These are phyloP conservation scores for Myriosclerotinia duriaeana DNA, from an alignment of 2,329 filamentous ascomycete species.

Conservation along the genomic window DNA sequence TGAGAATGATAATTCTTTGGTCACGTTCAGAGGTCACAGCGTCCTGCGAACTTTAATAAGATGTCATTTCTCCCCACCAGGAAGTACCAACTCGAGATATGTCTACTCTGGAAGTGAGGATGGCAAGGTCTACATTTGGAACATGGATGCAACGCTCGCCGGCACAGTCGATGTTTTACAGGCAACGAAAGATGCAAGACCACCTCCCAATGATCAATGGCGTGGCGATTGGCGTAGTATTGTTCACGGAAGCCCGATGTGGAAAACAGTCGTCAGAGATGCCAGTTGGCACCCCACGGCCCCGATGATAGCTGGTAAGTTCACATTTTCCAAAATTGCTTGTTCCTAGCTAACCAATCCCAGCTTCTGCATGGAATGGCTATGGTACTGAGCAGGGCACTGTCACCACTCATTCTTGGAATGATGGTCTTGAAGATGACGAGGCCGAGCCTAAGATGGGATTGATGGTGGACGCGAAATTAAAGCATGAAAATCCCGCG, in stretches of 20 bases:
- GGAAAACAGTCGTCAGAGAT: constrained; percentile 70
- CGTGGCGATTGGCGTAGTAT: constrained; percentile 31
- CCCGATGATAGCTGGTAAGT: constrained; percentile 55
- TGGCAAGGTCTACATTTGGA: constrained; percentile 88
- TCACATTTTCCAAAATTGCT: not conserved
- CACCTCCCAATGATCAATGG: constrained; percentile 41
- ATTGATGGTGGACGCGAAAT: constrained; percentile 44
- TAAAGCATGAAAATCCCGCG: constrained; percentile 40
- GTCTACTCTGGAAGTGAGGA: constrained; percentile 91
- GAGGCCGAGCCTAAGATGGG: constrained; percentile 54
- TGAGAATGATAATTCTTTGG: constrained; percentile 83
- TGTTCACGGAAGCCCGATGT: constrained; percentile 41
- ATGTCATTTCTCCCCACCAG: constrained; percentile 89
- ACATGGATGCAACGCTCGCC: constrained; percentile 83
- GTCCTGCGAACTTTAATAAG: constrained; percentile 88
- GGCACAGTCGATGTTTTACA: constrained; percentile 73
- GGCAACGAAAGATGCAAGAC: constrained; percentile 64
- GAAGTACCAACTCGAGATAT: constrained; percentile 83
- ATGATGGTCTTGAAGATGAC: constrained; percentile 57
- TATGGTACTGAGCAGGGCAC: constrained; percentile 64
- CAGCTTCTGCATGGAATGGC: constrained; percentile 69
- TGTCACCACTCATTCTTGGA: constrained; percentile 67
- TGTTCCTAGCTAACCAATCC: constrained; percentile 24
- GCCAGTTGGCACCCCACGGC: constrained; percentile 71
- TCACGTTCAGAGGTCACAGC: constrained; percentile 88